These are phyloP conservation scores for Cytidiella melzeri DNA, from an alignment of 768 basidiomycete genomes.

Conservation along the genomic window DNA sequence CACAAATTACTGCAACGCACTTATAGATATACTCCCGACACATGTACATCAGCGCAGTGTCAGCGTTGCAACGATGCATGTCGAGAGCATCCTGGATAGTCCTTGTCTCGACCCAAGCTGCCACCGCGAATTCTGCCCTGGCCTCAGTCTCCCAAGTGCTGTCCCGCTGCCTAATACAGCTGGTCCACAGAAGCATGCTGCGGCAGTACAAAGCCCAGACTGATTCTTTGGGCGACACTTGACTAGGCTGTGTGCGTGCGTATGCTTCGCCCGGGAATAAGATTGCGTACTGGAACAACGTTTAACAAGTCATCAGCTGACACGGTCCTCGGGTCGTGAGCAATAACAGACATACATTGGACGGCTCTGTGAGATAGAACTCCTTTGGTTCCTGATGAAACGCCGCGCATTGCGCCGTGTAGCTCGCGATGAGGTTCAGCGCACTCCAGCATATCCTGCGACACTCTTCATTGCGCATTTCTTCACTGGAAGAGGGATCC, in stretches of 20 bases:
- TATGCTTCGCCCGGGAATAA: slow-evolving; percentile 72
- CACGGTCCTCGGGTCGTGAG: neutral
- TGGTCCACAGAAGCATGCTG: slow-evolving; percentile 77
- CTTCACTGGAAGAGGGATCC: slow-evolving; percentile 40
- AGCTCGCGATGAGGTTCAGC: slow-evolving; percentile 59
- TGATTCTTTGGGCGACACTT: slow-evolving; percentile 62
- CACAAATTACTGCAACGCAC: slow-evolving; percentile 48
- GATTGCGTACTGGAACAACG: slow-evolving; percentile 42
- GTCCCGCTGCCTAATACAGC: slow-evolving; percentile 48
- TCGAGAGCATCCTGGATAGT: slow-evolving; percentile 63
- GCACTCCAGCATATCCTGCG: slow-evolving; percentile 76
- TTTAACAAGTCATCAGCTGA: slow-evolving; percentile 8
- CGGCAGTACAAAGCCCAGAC: slow-evolving; percentile 82
- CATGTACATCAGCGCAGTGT: slow-evolving; percentile 60
- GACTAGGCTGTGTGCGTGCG: slow-evolving; percentile 40
- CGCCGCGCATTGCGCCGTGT: slow-evolving; percentile 63
- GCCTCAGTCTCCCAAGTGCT: slow-evolving; percentile 40
- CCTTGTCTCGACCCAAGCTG: slow-evolving; percentile 61
- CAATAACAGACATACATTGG: slow-evolving; percentile 45
- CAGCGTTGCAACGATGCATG: slow-evolving; percentile 64
- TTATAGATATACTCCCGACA: slow-evolving; percentile 69
- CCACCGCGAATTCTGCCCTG: slow-evolving; percentile 52
- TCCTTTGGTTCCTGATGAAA: slow-evolving; percentile 52
- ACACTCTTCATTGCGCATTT: slow-evolving; percentile 63
- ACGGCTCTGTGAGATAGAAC: slow-evolving; percentile 56